Base-by-base conservation (phyloP, 83 land plant species). In the Thuja plicata region DNA sequence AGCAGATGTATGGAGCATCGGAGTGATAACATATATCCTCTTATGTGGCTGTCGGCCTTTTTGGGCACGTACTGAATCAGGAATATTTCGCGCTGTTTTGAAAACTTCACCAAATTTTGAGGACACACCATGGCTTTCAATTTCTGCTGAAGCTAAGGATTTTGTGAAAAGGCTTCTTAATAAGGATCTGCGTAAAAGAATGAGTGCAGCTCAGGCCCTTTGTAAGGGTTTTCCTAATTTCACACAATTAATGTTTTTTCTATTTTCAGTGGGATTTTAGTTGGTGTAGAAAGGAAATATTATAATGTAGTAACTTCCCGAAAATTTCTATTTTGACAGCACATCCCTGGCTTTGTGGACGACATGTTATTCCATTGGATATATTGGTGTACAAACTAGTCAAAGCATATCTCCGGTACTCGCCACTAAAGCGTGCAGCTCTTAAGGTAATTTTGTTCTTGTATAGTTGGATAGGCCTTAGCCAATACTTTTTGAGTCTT, bases 141-240 rank as follows among this genome's bases (percentile, higher is more conserved):
- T 92, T 6, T 93, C 94, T 37, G 90, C 94, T 37, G 93, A 93
- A 80, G 94, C 94, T 3, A 92, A 92, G 88, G 94, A 92, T 89
- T 93, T 93, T 88, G 94, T 93, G 85, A 93, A 88, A 88, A 87
- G 89, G 62, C 89, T 93, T 7, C 87, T 93, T 60, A 90, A 93
- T 90, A 93, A 93, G 89, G 94, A 93, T 52, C 76, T 91, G 54
- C 89, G 94, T 30, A 92, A 90, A 86, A 89, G 94, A 50, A 93
- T 93, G 94, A 92, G 94, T 37, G 94, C 94, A 57, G 94, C 94
- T 6, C 94, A 93, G 90, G 94, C 94, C 15, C 86, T 93, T 24
- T 89, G 94, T 93, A 89, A 77, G 94, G 10, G 32, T 54, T 34
- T 34, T 32, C 16, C 55, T 34, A 30, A 52, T 41, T 52, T 32